These are phyloP conservation scores for Trichosporon sp. DNA, from an alignment of 1,284 basidiomycete genomes.

Conservation along the genomic window DNA sequence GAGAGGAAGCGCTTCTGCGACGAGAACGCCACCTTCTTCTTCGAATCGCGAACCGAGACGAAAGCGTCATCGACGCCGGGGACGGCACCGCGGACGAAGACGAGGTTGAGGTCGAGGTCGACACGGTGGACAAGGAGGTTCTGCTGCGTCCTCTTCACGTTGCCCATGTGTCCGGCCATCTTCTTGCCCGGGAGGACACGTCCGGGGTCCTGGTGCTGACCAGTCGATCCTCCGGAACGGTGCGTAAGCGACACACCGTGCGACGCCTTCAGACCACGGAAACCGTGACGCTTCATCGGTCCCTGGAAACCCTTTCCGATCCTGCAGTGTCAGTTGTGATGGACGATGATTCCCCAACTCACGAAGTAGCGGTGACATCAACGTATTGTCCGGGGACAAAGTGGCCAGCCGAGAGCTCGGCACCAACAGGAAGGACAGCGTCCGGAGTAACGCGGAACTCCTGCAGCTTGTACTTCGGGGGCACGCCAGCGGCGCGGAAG, in stretches of 20 bases:
- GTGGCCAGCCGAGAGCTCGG: slow-evolving; percentile 82
- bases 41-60: slow-evolving; percentile 70
- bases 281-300: slow-evolving; percentile 94
- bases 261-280: slow-evolving; percentile 83
- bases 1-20: slow-evolving; percentile 55
- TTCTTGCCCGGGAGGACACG: slow-evolving; percentile 94
- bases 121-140: slow-evolving; percentile 86
- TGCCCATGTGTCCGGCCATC: slow-evolving; percentile 94
- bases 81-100: slow-evolving; percentile 67
- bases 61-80: slow-evolving; percentile 54
- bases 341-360: slow-evolving; percentile 41
- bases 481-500: slow-evolving; percentile 72
- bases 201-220: slow-evolving; percentile 94
- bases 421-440: slow-evolving; percentile 84
- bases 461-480: slow-evolving; percentile 78
- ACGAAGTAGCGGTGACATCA: slow-evolving; percentile 90
- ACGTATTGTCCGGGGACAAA: slow-evolving; percentile 97
- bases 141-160: slow-evolving; percentile 72
- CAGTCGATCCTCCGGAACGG: slow-evolving; percentile 86
- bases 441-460: slow-evolving; percentile 87
- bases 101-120: slow-evolving; percentile 74
- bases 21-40: slow-evolving; percentile 67
- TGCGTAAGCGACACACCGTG: slow-evolving; percentile 97
- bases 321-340: neutral
- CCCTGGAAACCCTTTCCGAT: slow-evolving; percentile 97